A percentile compares a stretch with the other conserved stretches of the same genome.
Conservation (phyloP, 352 stramenopile genomes). For the Phytophthora uliginosa region DNA sequence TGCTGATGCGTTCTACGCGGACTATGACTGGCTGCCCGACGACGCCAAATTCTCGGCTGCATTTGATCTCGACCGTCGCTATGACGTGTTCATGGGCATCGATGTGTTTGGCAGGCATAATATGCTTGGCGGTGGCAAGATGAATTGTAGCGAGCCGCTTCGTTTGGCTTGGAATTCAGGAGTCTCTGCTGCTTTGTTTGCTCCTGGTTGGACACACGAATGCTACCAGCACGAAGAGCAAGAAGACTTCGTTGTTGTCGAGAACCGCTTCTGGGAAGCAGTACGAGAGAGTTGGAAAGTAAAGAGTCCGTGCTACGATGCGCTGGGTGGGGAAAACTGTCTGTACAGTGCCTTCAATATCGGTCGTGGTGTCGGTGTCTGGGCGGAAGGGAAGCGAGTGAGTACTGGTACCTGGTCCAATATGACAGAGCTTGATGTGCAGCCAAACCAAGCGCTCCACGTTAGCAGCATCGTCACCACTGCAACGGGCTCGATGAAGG, state of each 20-base stretch:
- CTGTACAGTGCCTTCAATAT: constrained; percentile 53
- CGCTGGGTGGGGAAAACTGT: constrained; percentile 43
- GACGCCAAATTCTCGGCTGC: constrained; percentile 56
- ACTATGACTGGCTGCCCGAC: constrained; percentile 61
- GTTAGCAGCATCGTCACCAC: constrained; percentile 33
- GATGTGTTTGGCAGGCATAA: constrained; percentile 61
- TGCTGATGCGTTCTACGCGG: constrained; percentile 59
- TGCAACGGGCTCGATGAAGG: constrained; percentile 37
- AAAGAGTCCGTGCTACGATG: constrained; percentile 47
- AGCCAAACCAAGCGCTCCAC: constrained; percentile 41
- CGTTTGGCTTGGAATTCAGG: constrained; percentile 48
- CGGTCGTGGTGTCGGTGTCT: constrained; percentile 40
- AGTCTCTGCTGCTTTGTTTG: constrained; percentile 50
- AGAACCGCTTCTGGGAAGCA: constrained; percentile 46
- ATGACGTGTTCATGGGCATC: constrained; percentile 71
- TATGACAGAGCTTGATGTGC: constrained; percentile 45
- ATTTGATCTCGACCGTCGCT: constrained; percentile 52
- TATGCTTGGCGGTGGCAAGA: constrained; percentile 46
- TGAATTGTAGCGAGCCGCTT: constrained; percentile 44
- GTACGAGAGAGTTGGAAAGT: constrained; percentile 45
- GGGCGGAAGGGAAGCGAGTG: constrained; percentile 32
- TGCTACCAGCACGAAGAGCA: constrained; percentile 43
- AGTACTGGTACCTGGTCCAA: constrained; percentile 35
- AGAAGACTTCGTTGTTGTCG: constrained; percentile 36
- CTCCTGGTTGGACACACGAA: constrained; percentile 51